Conservation (phyloP, 345 rosid genomes). For the Hibiscus mutabilis region DNA sequence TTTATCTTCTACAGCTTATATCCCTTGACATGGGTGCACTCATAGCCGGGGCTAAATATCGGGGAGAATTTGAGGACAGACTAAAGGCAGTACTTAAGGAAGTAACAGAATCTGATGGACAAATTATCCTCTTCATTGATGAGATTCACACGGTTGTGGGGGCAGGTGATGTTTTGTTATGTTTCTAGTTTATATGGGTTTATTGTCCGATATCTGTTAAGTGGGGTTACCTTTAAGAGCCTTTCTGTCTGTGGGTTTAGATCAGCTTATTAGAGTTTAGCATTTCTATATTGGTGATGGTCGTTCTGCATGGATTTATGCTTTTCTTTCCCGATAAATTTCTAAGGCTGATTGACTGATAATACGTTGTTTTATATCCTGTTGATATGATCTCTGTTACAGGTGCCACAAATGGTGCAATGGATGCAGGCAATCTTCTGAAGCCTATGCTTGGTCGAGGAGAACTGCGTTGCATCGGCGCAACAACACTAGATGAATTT, state of each 20-base stretch:
- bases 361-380: neutral
- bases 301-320: neutral
- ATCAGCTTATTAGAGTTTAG: neutral
- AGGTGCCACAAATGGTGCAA: slow-evolving; percentile 99
- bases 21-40: slow-evolving; percentile 99
- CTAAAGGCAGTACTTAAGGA: slow-evolving; percentile 93
- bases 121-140: slow-evolving; percentile 83
- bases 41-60: slow-evolving; percentile 95
- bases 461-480: slow-evolving; percentile 92
- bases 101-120: slow-evolving; percentile 96
- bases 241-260: neutral
- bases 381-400: slow-evolving; percentile 17
- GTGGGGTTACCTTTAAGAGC: neutral
- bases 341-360: neutral
- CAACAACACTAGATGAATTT: slow-evolving; percentile 93
- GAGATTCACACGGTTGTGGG: slow-evolving; percentile 99
- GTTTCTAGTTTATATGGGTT: neutral
- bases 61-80: slow-evolving; percentile 99
- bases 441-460: slow-evolving; percentile 99
- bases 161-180: slow-evolving; percentile 55
- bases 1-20: slow-evolving; percentile 47
- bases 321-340: neutral
- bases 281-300: neutral
- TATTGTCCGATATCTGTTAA: neutral
- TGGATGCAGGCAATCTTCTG: slow-evolving; percentile 98